Evolutionary conservation across 768 basidiomycete species (phyloP), one percentile per base, ranked within the genome.

Genomic region (Asterophora lycoperdoides): DNA sequence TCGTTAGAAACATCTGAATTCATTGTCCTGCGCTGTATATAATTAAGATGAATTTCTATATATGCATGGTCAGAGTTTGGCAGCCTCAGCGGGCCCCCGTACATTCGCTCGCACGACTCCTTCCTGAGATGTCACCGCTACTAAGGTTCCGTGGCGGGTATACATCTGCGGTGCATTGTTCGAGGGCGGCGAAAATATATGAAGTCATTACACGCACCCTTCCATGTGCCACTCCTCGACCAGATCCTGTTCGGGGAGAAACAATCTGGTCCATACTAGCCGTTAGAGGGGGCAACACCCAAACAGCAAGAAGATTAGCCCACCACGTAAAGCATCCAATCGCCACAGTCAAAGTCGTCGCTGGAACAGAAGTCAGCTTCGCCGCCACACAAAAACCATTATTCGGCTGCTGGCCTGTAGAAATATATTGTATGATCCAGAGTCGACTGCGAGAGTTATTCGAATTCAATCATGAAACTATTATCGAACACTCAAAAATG

Each of bases 351-450:
- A 57, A 93, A 88, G 40, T 76, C 66, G 57, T 91, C 75, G 55
- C 88, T 90, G 55, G 28, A 52, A 45, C 38, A 61, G 23, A 14
- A 36, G 4, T 28, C 9, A 48, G 50, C 9, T 33, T 34, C 23
- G 23, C 20, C 13, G 15, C 4, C n/a, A 13, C 7, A 38, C 8
- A 8, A 30, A 20, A 8, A 17, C n/a, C n/a, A n/a, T 43, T 14
- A 20, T 3, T 14, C 8, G 36, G 36, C 29, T 13, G 58, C 79
- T 60, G 62, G 86, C 87, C 78, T 74, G 56, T 90, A 92, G 64
- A 83, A 92, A 71, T 78, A 86, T 49, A 93, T 81, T 30, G 84
- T 74, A 66, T 93, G 89, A 64, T 91, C 88, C 34, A 91, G 65
- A 2, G 83, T 81, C 14, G 85, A 85, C 83, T 86, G 52, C 34